Evolutionary conservation across 1,139 yeast genomes (phyloP), one percentile per base, ranked within the genome.

Genomic region (Scheffersomyces titani): DNA sequence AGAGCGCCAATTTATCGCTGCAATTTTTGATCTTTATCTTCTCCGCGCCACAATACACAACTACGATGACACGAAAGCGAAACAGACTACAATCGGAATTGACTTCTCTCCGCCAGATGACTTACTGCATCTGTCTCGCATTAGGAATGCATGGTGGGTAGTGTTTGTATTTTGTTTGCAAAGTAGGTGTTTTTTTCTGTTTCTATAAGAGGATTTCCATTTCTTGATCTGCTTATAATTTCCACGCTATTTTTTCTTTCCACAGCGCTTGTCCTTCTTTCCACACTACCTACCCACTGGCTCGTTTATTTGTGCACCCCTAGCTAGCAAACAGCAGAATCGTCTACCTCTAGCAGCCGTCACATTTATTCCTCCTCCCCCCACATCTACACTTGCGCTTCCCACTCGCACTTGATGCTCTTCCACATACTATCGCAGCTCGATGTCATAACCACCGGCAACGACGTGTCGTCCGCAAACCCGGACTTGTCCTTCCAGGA

Each of bases 401-500:
- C 16, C 13, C 40, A 6, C 40, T 5, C 30, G 40, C 40, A 7
- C 49, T 20, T 46, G 24, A 46, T 46, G 49, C 20, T 46, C 20
- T 19, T 19, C 49, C 49, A 46, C n/a, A 20, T 46, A 19, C 49
- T 46, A 46, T 46, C 49, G 9, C 49, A 46, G 18, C n/a, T 46
- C 22, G 19, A 46, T 19, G 24, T 46, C 49, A 20, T 46, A 47
- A 18, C 21, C 19, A 47, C 24, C 30, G 24, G 21, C 21, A 47
- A 24, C 47, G 51, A 40, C 19, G 51, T 50, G 24, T 20, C 49
- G 24, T 46, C 49, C 22, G 22, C 49, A 46, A 46, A 46, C 24
- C 49, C 49, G 16, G 49, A 46, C 50, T 70, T 85, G 58, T 85
- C 90, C 16, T 86, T 85, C 63, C 65, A 73, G 36, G 82, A 82